Percentiles rank a stretch among this genome's conserved stretches.
phyloP scores from a whole-genome alignment of 2,329 filamentous ascomycete species.

The Epichloe scottii region DNA sequence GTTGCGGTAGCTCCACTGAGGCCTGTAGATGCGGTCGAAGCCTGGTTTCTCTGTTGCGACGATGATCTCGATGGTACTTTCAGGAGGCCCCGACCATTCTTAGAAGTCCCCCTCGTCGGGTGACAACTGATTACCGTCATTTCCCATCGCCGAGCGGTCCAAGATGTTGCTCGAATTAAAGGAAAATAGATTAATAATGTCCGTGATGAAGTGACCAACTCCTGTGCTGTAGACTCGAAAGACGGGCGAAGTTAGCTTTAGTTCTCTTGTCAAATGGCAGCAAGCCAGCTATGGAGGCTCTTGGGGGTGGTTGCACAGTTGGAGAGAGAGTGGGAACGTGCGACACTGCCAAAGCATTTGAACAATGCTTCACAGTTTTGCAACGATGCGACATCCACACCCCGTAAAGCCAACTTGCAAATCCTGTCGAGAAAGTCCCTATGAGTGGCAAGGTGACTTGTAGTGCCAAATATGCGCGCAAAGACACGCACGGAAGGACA shows the following conservation, averaged over 20 bases:
- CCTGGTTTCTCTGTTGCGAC: slow-evolving; percentile 44
- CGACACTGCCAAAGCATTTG: background rate
- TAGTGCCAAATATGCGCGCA: background rate
- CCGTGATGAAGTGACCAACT: slow-evolving; percentile 5
- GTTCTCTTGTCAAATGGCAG: background rate
- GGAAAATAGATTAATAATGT: background rate
- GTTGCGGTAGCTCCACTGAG: slow-evolving; percentile 47
- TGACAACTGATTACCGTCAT: slow-evolving; percentile 28
- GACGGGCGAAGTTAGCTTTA: background rate
- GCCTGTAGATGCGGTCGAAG: slow-evolving; percentile 46
- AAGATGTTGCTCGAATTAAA: slow-evolving; percentile 19
- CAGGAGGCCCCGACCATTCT: slow-evolving; percentile 40
- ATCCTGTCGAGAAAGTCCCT: background rate
- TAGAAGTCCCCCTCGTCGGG: slow-evolving; percentile 31
- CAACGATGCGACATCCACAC: background rate
- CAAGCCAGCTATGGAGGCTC: background rate
- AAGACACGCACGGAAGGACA: background rate
- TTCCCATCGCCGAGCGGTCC: slow-evolving; percentile 26
- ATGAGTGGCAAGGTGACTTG: background rate
- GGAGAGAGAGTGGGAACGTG: background rate
- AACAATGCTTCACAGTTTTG: background rate
- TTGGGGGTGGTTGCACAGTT: background rate
- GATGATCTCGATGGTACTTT: slow-evolving; percentile 51
- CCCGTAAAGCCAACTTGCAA: background rate
- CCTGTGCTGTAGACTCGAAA: background rate